Evolutionary conservation across 2,329 filamentous ascomycete genomes (phyloP).

Genomic region (Dryadomyces sulphureus): DNA sequence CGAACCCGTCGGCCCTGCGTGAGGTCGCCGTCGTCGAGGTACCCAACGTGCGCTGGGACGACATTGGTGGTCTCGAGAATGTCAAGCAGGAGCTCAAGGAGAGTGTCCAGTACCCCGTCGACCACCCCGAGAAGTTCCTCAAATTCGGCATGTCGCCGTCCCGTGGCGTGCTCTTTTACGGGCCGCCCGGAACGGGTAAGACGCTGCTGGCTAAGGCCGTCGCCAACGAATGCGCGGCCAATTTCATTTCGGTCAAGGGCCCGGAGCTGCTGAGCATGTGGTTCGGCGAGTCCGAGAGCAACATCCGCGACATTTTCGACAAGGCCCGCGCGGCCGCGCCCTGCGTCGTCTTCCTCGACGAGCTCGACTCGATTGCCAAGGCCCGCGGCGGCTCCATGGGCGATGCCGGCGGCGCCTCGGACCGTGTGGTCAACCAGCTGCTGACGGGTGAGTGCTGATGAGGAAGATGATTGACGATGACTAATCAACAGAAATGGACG

Average conservation of each 20-base stretch:
- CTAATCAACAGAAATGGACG: constrained; percentile 64
- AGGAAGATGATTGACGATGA: background rate
- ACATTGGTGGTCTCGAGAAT: constrained; percentile 93
- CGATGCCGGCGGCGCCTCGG: constrained; percentile 93
- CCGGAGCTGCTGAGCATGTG: constrained; percentile 98
- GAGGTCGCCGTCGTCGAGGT: constrained; percentile 99
- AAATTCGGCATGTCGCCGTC: constrained; percentile 98
- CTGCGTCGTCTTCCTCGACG: constrained; percentile 97
- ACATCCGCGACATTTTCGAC: constrained; percentile 99
- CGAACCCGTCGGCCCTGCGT: constrained; percentile 95
- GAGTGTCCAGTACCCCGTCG: constrained; percentile 96
- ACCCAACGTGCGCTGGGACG: constrained; percentile 98
- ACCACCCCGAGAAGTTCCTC: constrained; percentile 99
- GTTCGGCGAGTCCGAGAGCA: constrained; percentile 99
- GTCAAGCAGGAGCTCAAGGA: constrained; percentile 99
- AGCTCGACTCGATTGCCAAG: constrained; percentile 98
- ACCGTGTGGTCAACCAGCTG: constrained; percentile 99
- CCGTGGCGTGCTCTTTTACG: constrained; percentile 96
- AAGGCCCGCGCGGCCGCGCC: constrained; percentile 96
- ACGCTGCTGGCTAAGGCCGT: constrained; percentile 98
- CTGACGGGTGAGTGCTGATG: constrained; percentile 40
- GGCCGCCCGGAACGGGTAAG: constrained; percentile 99
- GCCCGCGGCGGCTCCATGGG: constrained; percentile 93
- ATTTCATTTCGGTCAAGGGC: constrained; percentile 99
- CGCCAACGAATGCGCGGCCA: constrained; percentile 97